Percentiles rank a stretch among this genome's conserved stretches.
Evolutionary conservation across 2,329 filamentous ascomycete species (phyloP).

Genomic region (Botrytis fragariae): DNA sequence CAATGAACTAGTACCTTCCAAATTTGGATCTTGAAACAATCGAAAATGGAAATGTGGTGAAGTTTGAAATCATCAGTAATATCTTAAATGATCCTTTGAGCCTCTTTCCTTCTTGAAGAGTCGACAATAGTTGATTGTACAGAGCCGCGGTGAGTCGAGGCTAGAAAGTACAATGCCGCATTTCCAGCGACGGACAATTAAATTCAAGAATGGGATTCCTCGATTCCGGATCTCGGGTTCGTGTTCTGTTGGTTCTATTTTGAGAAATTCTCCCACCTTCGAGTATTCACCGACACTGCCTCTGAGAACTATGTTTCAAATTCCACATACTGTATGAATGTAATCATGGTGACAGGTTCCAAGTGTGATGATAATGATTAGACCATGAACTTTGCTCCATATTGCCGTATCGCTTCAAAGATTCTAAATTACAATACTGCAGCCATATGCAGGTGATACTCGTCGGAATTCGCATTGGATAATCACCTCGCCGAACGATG

Average conservation of each 20-base stretch:
- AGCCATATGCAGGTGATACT: neutral
- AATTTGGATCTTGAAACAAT: slow-evolving; percentile 16
- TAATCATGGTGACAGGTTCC: neutral
- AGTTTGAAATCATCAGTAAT: slow-evolving; percentile 16
- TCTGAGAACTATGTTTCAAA: slow-evolving; percentile 15
- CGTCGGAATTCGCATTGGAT: neutral
- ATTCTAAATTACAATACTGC: neutral
- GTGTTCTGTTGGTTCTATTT: slow-evolving; percentile 8
- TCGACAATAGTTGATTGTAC: neutral
- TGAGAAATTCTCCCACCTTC: slow-evolving; percentile 14
- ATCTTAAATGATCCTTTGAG: slow-evolving; percentile 19
- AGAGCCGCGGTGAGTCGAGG: neutral
- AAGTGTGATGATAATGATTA: neutral
- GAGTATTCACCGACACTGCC: slow-evolving; percentile 14
- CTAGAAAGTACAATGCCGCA: slow-evolving; percentile 4
- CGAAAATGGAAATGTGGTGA: slow-evolving; percentile 11
- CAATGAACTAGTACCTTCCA: slow-evolving; percentile 14
- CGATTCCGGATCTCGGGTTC: slow-evolving; percentile 9
- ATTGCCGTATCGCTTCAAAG: neutral
- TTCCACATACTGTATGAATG: neutral
- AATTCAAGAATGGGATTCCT: neutral
- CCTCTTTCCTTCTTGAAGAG: slow-evolving; percentile 1
- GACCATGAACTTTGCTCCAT: neutral
- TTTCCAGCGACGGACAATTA: slow-evolving; percentile 3
- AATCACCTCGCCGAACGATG: neutral